These are phyloP conservation scores for Suillus hirtellus DNA, from an alignment of 768 basidiomycete genomes.

Conservation along the genomic window DNA sequence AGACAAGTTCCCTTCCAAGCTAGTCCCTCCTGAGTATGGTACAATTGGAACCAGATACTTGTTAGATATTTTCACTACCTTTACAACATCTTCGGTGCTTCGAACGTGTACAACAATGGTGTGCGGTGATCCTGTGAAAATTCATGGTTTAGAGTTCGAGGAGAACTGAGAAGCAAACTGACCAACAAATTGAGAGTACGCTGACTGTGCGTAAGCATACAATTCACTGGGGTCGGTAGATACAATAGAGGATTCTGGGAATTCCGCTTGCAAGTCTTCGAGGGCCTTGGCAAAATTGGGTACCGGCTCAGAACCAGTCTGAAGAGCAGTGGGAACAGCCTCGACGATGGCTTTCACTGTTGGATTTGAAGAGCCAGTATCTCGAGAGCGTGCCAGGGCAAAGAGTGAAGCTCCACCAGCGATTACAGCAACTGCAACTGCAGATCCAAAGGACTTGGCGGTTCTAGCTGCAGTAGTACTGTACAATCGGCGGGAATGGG, in stretches of 20 bases:
- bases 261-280: slow-evolving; percentile 42
- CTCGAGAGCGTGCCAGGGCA: slow-evolving; percentile 6
- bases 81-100: slow-evolving; percentile 77
- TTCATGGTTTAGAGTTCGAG: slow-evolving; percentile 9
- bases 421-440: slow-evolving; percentile 9
- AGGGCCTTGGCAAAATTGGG: slow-evolving; percentile 46
- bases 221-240: slow-evolving; percentile 51
- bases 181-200: slow-evolving; percentile 61
- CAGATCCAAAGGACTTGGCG: background rate
- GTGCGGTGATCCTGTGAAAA: slow-evolving; percentile 14
- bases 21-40: slow-evolving; percentile 80
- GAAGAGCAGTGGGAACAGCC: background rate
- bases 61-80: slow-evolving; percentile 68
- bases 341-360: background rate
- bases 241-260: slow-evolving; percentile 45
- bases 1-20: slow-evolving; percentile 79
- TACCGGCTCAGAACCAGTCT: background rate
- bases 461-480: background rate
- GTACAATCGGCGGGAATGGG: slow-evolving; percentile 1
- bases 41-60: slow-evolving; percentile 71
- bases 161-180: slow-evolving; percentile 31
- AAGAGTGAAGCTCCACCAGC: slow-evolving; percentile 14
- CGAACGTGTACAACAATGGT: slow-evolving; percentile 51
- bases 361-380: background rate
- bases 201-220: slow-evolving; percentile 59